Evolutionary conservation across 805 yeast species (phyloP).

Genomic region (Saturnispora saitoi): DNA sequence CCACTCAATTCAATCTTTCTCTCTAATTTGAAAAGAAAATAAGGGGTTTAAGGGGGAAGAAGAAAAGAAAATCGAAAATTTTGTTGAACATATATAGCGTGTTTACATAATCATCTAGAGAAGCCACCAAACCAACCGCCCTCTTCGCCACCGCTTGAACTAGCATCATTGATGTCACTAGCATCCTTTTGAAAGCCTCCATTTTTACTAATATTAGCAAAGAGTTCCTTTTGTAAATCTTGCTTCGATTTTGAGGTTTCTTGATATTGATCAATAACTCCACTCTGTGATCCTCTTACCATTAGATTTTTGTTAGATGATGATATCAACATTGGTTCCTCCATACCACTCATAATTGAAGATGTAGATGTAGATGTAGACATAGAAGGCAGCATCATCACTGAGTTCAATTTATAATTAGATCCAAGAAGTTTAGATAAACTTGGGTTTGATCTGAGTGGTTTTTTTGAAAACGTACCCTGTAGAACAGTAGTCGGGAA

Average conservation of each 20-base stretch:
- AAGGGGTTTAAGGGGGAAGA: neutral
- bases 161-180: neutral
- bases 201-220: neutral
- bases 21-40: neutral
- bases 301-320: neutral
- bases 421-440: slow-evolving; percentile 1
- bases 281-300: neutral
- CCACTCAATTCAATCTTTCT: neutral
- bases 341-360: neutral
- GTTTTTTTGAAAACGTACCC: slow-evolving; percentile 15
- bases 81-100: neutral
- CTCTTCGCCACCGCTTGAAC: neutral
- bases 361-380: neutral
- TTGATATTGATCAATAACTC: neutral
- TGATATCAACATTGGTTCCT: neutral
- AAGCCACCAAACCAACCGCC: slow-evolving; percentile 16
- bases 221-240: neutral
- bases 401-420: neutral
- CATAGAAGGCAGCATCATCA: neutral
- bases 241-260: neutral
- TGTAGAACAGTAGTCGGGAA: slow-evolving; percentile 10
- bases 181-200: neutral
- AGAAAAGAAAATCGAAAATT: neutral
- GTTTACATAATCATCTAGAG: slow-evolving; percentile 5
- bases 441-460: slow-evolving; percentile 11